Percentiles rank a stretch among this genome's conserved stretches.
These are phyloP conservation scores for Metschnikowia henanensis DNA, from an alignment of 805 yeast genomes.

Conservation along the genomic window DNA sequence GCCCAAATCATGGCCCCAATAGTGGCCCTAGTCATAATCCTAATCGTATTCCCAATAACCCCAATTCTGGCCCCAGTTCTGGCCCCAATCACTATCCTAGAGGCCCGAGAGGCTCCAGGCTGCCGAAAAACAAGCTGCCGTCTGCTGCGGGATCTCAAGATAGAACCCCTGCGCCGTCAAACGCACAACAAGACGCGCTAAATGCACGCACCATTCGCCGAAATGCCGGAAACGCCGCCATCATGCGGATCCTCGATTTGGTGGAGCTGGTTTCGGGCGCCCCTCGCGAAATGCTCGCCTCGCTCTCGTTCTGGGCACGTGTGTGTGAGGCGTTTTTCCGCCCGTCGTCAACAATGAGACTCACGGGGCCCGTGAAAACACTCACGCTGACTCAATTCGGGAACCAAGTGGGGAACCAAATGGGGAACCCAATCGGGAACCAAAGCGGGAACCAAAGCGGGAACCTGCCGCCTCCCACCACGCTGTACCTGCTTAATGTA, in stretches of 20 bases:
- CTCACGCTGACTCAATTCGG: neutral
- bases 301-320: conserved; percentile 38
- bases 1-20: neutral
- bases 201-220: conserved; percentile 36
- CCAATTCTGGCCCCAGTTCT: neutral
- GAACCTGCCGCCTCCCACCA: neutral
- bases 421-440: no score
- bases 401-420: no score
- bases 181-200: conserved; percentile 9
- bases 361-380: conserved; percentile 24
- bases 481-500: conserved; percentile 58
- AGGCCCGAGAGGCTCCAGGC: no score
- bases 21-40: no score
- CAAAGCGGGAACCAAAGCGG: neutral
- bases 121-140: neutral
- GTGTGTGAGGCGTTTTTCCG: conserved; percentile 33
- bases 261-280: conserved; percentile 40
- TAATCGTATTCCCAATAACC: no score
- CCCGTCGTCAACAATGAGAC: conserved; percentile 30
- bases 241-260: conserved; percentile 38
- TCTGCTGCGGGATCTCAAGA: neutral
- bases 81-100: no score
- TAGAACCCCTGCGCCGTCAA: neutral
- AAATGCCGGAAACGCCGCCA: conserved; percentile 44
- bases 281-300: conserved; percentile 26